Evolutionary conservation across 352 stramenopile species (phyloP).

Genomic region (Globisporangium irregulare): DNA sequence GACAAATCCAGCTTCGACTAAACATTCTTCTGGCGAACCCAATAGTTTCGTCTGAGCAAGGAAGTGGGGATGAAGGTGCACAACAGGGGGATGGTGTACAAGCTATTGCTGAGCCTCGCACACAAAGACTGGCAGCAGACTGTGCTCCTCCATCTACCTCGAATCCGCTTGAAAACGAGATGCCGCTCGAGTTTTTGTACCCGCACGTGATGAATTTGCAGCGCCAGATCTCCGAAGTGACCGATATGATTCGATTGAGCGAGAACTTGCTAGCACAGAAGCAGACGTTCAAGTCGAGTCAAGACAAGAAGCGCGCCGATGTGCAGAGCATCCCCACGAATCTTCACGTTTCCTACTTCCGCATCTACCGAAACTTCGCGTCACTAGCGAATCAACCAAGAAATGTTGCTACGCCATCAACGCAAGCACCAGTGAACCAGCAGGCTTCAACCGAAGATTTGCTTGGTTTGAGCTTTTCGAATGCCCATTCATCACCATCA

Average conservation of each 20-base stretch:
- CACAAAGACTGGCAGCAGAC: constrained; percentile 37
- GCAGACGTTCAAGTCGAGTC: constrained; percentile 83
- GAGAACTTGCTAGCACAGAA: constrained; percentile 64
- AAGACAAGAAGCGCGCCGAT: constrained; percentile 77
- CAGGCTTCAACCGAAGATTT: constrained; percentile 55
- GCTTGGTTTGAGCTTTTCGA: constrained; percentile 35
- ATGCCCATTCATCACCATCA: constrained; percentile 13
- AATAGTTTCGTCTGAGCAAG: constrained; percentile 7
- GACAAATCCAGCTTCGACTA: constrained; percentile 72
- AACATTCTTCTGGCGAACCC: constrained; percentile 71
- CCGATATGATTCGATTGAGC: constrained; percentile 62
- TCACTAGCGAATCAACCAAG: constrained; percentile 16
- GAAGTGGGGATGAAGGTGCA: constrained; percentile 19
- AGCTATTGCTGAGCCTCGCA: constrained; percentile 14
- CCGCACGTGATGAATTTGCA: constrained; percentile 69
- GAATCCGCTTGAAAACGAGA: constrained; percentile 55
- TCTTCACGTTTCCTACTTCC: constrained; percentile 80
- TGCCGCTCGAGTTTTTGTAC: constrained; percentile 68
- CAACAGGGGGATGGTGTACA: constrained; percentile 14
- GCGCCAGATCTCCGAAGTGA: constrained; percentile 59
- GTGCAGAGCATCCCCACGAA: constrained; percentile 84
- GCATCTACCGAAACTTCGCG: constrained; percentile 64
- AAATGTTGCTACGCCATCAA: constrained; percentile 12
- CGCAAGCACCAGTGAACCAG: constrained; percentile 15
- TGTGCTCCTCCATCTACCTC: constrained; percentile 34